phyloP scores from a whole-genome alignment of 2,329 filamentous ascomycete genomes.

The Alternaria sp. region DNA sequence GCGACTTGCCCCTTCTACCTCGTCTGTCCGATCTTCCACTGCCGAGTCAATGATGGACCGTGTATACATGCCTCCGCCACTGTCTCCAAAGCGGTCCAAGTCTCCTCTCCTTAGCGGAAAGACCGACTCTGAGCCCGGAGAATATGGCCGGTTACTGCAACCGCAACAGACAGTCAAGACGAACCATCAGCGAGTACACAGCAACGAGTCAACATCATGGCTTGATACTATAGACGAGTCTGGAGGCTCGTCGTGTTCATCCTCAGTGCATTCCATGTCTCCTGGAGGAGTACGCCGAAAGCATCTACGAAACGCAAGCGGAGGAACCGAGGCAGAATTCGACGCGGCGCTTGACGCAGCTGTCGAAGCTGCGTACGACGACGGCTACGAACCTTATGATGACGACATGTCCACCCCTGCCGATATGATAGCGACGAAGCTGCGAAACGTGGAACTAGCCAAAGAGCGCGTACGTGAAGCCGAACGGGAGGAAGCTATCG shows the following conservation, averaged over 20 bases:
- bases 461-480: conserved; percentile 79
- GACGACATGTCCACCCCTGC: conserved; percentile 45
- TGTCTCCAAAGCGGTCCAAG: conserved; percentile 70
- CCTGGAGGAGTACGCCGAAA: conserved; percentile 76
- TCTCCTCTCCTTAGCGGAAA: conserved; percentile 53
- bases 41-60: conserved; percentile 63
- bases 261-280: conserved; percentile 82
- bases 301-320: conserved; percentile 73
- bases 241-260: conserved; percentile 74
- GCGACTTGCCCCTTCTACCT: conserved; percentile 29
- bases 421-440: conserved; percentile 46
- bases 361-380: conserved; percentile 94
- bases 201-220: conserved; percentile 88
- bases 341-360: conserved; percentile 94
- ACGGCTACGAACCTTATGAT: conserved; percentile 79
- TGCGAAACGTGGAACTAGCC: conserved; percentile 74
- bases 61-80: conserved; percentile 73
- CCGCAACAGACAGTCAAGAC: conserved; percentile 31
- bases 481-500: conserved; percentile 73
- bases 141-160: conserved; percentile 29
- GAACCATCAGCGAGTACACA: conserved; percentile 63
- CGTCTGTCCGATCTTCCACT: conserved; percentile 24
- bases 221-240: conserved; percentile 95
- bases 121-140: conserved; percentile 29
- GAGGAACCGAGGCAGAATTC: conserved; percentile 86